Evolutionary conservation across 2,329 filamentous ascomycete species (phyloP).

Genomic region (Talaromyces atroroseus): DNA sequence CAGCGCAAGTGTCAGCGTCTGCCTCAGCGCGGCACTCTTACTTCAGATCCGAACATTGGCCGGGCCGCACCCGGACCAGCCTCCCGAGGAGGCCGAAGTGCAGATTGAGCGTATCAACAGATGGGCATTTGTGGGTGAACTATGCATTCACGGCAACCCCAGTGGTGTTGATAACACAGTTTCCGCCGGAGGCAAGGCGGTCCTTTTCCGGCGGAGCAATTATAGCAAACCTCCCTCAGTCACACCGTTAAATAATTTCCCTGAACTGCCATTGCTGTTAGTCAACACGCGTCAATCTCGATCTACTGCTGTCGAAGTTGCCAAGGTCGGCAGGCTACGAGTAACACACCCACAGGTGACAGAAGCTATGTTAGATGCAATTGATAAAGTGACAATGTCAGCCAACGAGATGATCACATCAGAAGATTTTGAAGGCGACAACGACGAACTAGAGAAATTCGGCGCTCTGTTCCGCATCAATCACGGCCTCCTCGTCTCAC

Average conservation of each 20-base stretch:
- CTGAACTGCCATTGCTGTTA: constrained; percentile 81
- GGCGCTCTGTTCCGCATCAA: constrained; percentile 91
- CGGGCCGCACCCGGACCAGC: constrained; percentile 88
- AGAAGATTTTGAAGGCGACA: constrained; percentile 62
- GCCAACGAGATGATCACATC: constrained; percentile 52
- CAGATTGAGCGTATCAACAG: constrained; percentile 94
- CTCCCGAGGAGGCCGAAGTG: constrained; percentile 74
- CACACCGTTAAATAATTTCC: constrained; percentile 75
- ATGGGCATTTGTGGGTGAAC: constrained; percentile 95
- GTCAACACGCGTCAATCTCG: constrained; percentile 86
- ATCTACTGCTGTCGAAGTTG: constrained; percentile 79
- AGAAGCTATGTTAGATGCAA: constrained; percentile 74
- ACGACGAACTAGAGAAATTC: constrained; percentile 62
- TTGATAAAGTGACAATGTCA: constrained; percentile 60
- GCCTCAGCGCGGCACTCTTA: constrained; percentile 75
- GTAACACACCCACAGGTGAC: constrained; percentile 69
- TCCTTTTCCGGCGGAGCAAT: constrained; percentile 78
- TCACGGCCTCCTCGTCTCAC: constrained; percentile 81
- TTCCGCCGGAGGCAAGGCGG: constrained; percentile 84
- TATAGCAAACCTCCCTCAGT: constrained; percentile 73
- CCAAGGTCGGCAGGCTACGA: constrained; percentile 72
- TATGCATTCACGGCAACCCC: constrained; percentile 96
- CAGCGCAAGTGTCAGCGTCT: constrained; percentile 91
- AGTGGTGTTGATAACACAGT: constrained; percentile 98
- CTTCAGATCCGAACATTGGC: constrained; percentile 83